Evolutionary conservation across 768 basidiomycete species (phyloP), one percentile per base, ranked within the genome.

Genomic region (Glaciozyma martinii): DNA sequence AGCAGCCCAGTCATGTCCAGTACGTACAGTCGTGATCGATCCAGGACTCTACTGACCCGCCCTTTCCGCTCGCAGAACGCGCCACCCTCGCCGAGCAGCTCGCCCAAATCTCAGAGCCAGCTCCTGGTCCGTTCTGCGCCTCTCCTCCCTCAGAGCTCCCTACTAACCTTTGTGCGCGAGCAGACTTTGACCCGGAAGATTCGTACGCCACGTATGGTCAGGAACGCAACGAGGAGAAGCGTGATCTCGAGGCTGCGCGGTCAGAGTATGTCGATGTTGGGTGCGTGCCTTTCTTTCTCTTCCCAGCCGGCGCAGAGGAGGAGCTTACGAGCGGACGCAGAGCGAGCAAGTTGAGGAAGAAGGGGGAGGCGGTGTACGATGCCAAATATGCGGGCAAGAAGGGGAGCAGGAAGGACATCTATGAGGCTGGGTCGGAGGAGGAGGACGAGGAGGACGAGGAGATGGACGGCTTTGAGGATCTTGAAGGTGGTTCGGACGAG

Each of bases 191-290:
- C 76, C 86, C 85, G 16, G 90, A 91, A 75, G 84, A 86, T 68
- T 74, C 81, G 18, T 79, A 80, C 62, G 75, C 71, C 55, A 79
- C 80, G 65, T 82, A 79, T 40, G 74, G 76, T 25, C 80, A 82
- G 70, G 74, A 25, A 73, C 73, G 56, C 62, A 64, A 81, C 50
- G 66, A 76, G 44, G 75, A 71, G 46, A 79, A 77, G 16, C 72
- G 68, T 44, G 76, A 74, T 59, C 65, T 68, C 37, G 72, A 79
- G 25, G 75, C 77, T 19, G 80, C 78, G 0, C 80, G 86, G 71
- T 85, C 86, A 71, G 91, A 94, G 76, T 95, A 94, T 76, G 73
- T 90, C 50, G 84, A 88, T 71, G 88, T 93, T 46, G 89, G 88
- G 88, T 90, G 75, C 66, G 83, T 78, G n/a, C 47, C 29, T 58